Base-by-base conservation (phyloP, 1,139 yeast genomes). In the Geotrichum phurueaensis region DNA sequence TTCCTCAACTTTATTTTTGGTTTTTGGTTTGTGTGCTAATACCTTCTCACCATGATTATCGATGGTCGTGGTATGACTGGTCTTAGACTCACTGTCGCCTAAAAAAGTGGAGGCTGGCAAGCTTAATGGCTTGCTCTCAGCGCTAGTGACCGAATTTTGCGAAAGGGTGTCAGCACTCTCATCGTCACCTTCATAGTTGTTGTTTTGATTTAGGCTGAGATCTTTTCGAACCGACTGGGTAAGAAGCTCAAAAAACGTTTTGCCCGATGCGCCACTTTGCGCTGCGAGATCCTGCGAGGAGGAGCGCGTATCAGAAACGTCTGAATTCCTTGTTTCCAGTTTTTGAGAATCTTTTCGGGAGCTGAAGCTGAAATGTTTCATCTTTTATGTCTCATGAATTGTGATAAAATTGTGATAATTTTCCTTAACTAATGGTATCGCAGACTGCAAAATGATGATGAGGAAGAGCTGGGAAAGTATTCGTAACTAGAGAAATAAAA, bases 11-110 rank as follows among this genome's bases (percentile, higher is more conserved):
- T n/a, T 39, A 3, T 15, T 12, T 2, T 13, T 7, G 23, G 15
- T 39, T 39, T 15, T 29, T 20, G 15, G 60, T 69, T 59, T 63
- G 65, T 69, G 68, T 18, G 69, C 72, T 25, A 69, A 48, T 9
- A 70, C 57, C 13, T 60, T 62, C 39, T 69, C 69, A 43, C 69
- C 69, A 9, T 67, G 66, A 45, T 63, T 62, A 1, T 69, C 72
- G 2, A 70, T 58, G 27, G 63, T 67, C 22, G 62, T 64, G 33
- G 45, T n/a, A 13, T 13, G 15, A 15, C 20, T 39, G 15, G 45
- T 15, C 6, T 13, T 39, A 18, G 18, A 15, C 4, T 39, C n/a
- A 5, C n/a, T 15, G 18, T 13, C 20, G 4, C 15, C 45, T 13
- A 18, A 12, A 15, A 39, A 13, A 4, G 15, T 15, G 3, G 45